Conservation (phyloP, 2,329 filamentous ascomycete species). For the Tolypocladium ophioglossoides region DNA sequence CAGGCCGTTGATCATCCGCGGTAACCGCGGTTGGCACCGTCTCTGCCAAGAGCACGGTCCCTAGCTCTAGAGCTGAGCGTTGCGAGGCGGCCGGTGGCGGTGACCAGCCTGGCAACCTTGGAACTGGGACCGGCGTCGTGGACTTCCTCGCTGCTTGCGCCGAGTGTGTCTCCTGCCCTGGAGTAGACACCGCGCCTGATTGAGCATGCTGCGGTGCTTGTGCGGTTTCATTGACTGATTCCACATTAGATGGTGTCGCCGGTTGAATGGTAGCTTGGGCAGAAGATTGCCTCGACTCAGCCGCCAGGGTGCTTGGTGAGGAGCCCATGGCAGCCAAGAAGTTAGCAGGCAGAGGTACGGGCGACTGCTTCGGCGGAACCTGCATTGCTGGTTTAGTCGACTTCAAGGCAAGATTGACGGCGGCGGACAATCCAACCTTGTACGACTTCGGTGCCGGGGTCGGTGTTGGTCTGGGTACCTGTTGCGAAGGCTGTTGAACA, state of each 20-base stretch:
- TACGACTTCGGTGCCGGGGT: slow-evolving; percentile 15
- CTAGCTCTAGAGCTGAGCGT: background rate
- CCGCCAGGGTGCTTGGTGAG: slow-evolving; percentile 8
- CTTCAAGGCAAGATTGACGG: slow-evolving; percentile 11
- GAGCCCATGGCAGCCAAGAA: slow-evolving; percentile 30
- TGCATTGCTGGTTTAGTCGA: slow-evolving; percentile 18
- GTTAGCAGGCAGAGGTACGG: slow-evolving; percentile 32
- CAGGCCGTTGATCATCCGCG: background rate
- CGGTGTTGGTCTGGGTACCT: slow-evolving; percentile 13
- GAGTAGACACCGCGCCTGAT: background rate
- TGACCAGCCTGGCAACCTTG: slow-evolving; percentile 10
- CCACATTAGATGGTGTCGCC: background rate
- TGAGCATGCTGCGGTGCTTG: background rate
- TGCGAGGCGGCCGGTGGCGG: background rate
- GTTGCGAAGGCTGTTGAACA: background rate
- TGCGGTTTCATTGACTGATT: background rate
- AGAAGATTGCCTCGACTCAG: background rate
- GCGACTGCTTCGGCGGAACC: slow-evolving; percentile 30
- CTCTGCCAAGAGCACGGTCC: background rate
- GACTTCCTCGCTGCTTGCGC: slow-evolving; percentile 7
- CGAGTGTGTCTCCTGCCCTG: background rate
- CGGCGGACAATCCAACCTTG: slow-evolving; percentile 20
- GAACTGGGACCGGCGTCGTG: slow-evolving; percentile 22
- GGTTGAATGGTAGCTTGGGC: background rate
- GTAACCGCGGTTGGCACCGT: background rate